Evolutionary conservation across 176 grass and related monocot species (phyloP).

Genomic region (Oryza glumipatula): DNA sequence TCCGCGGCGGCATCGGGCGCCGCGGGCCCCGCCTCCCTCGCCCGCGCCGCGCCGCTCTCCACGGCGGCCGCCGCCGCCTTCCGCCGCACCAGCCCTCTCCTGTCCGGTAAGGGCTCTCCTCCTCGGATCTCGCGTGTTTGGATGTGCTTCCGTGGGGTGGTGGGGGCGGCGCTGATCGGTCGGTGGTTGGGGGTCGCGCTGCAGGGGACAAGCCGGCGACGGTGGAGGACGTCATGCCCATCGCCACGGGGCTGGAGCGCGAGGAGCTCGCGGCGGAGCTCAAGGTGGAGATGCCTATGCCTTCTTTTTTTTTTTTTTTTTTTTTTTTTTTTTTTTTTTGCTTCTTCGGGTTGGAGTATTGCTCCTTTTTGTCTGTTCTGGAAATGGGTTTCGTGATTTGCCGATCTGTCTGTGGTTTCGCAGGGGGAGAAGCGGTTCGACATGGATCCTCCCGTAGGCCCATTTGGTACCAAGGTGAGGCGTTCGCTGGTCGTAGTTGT

Average conservation of each 20-base stretch:
- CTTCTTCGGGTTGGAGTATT: slow-evolving; percentile 13
- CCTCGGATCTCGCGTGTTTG: slow-evolving; percentile 39
- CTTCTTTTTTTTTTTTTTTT: not conserved
- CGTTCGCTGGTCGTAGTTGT: not conserved
- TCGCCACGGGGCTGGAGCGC: slow-evolving; percentile 79
- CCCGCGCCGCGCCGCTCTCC: slow-evolving; percentile 42
- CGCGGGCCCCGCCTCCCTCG: slow-evolving; percentile 18
- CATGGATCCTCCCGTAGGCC: slow-evolving; percentile 73
- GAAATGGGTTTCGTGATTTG: slow-evolving; percentile 38
- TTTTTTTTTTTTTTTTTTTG: not conserved
- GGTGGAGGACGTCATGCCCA: slow-evolving; percentile 85
- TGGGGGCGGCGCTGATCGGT: slow-evolving; percentile 23
- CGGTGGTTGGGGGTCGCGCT: slow-evolving; percentile 24
- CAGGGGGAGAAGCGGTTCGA: slow-evolving; percentile 93
- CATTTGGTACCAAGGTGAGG: slow-evolving; percentile 92
- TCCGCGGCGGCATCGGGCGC: not conserved
- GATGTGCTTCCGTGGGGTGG: too few relatives aligned
- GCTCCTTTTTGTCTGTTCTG: slow-evolving; percentile 6
- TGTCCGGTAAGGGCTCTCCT: slow-evolving; percentile 55
- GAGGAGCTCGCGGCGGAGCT: slow-evolving; percentile 84
- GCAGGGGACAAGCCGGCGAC: slow-evolving; percentile 62
- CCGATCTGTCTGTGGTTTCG: slow-evolving; percentile 48
- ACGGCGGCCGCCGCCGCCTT: slow-evolving; percentile 49
- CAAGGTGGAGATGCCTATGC: slow-evolving; percentile 41
- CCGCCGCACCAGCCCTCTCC: slow-evolving; percentile 66